phyloP scores from a whole-genome alignment of 495 filamentous ascomycete genomes.

The Hypoxylon intermedium region DNA sequence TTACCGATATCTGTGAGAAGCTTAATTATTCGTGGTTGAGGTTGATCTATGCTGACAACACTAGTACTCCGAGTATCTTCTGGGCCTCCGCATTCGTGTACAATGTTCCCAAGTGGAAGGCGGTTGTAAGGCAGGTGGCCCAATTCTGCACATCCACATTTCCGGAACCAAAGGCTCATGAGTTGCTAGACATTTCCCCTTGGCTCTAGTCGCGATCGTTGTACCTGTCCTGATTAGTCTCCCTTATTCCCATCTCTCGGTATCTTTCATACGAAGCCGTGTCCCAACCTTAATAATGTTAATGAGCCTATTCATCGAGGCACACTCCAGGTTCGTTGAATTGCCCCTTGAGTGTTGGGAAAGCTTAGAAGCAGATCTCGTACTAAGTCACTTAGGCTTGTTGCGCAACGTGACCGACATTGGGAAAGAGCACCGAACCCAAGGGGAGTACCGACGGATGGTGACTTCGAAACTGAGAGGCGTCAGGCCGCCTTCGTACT shows the following conservation, averaged over 20 bases:
- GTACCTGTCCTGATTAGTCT: neutral
- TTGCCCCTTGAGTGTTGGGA: neutral
- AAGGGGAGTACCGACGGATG: neutral
- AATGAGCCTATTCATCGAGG: conserved; percentile 23
- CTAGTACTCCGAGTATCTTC: conserved; percentile 21
- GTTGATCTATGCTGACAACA: conserved; percentile 19
- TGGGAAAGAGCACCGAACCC: conserved; percentile 1
- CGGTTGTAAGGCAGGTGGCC: conserved; percentile 12
- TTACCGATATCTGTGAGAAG: conserved; percentile 44
- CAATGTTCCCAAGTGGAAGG: conserved; percentile 20
- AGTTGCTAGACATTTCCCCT: conserved; percentile 14
- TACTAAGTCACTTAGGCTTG: conserved; percentile 8
- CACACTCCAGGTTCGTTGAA: conserved; percentile 25
- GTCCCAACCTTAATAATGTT: conserved; percentile 9
- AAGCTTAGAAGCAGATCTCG: neutral
- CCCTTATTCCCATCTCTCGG: conserved; percentile 8
- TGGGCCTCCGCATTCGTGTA: conserved; percentile 6
- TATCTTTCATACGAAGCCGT: conserved; percentile 9
- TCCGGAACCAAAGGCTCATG: conserved; percentile 6
- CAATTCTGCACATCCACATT: neutral
- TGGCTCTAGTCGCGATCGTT: conserved; percentile 4
- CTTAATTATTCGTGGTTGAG: conserved; percentile 2
- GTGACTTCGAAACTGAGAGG: neutral
- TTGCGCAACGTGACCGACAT: neutral
- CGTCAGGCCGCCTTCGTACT: neutral